Base-by-base conservation (phyloP, 768 basidiomycete genomes). In the Amanita rubescens region DNA sequence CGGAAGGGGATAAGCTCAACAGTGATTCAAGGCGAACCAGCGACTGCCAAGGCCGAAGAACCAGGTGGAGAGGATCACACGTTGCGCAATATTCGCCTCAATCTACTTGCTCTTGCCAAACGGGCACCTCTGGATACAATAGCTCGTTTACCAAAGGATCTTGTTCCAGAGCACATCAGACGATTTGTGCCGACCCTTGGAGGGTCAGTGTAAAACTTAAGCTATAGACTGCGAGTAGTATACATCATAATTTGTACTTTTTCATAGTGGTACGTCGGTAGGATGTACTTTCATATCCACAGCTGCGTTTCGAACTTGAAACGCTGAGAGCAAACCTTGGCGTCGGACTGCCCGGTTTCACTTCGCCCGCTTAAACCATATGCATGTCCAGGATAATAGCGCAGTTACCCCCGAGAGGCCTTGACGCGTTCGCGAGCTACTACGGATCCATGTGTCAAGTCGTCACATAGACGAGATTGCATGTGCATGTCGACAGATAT, bases 81-180 rank as follows among this genome's bases (percentile, higher is more conserved):
- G 15, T 45, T 82, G 60, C 76, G 77, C 51, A 76, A 81, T 50
- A 69, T 90, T 46, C 76, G 88, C 35, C 70, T 90, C 58, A 90
- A 88, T 62, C 71, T 91, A 25, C 74, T 91, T 24, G 87, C 87
- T 1, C 72, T 91, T 32, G 84, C 85, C 53, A 88, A 89, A 62
- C 77, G 87, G 5, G 87, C 87, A 9, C 89, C 89, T 1, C 62
- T 89, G 56, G 84, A 87, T 59, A 81, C 76, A 54, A 84, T 88
- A 50, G 82, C 82, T 14, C 73, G 72, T 27, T 62, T 88, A 37
- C 84, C 84, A 8, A 70, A 75, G 38, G 81, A 84, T 42, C 65
- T 88, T 44, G 83, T 87, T 1, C 85, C 84, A 2, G 80, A 81
- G 58, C 74, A 79, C 59, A 79, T 87, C 50, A 74, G 84, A 47